Base-by-base conservation (phyloP, 495 filamentous ascomycete species). In the Tuber umbilicatum region DNA sequence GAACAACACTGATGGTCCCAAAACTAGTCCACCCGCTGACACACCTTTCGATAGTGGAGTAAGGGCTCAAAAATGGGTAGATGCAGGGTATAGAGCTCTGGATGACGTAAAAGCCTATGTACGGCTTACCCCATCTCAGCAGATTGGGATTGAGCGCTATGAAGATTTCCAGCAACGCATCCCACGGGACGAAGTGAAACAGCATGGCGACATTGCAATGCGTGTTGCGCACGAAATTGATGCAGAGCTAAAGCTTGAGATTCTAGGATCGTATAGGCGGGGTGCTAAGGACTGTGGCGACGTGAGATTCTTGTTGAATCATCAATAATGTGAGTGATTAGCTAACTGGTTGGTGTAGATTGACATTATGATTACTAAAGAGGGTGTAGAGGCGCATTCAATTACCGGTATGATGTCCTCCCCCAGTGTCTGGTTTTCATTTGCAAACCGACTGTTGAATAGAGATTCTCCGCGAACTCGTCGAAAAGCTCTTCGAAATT, bases 121-220 rank as follows among this genome's bases (percentile, higher is more conserved):
- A 0, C 82, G 88, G 19, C 85, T 99, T n/a, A 91, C 89, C 0
- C 81, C 86, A 10, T 91, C 91, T 69, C 94, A 97, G 80, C 87
- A 85, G 60, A 86, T 97, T 50, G 94, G 94, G 27, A 85, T 99
- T 43, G 90, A 91, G 23, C 90, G 90, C 73, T 94, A 94, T 81
- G 86, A 91, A 55, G 95, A 98, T 83, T 91, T 99, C 80, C 86
- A 90, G 73, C 86, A 89, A 16, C 90, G 94, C 10, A 97, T 99
- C 73, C 92, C 93, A 40, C 88, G 94, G 38, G 84, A 81, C 5
- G 94, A 98, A 83, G 91, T 97, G 5, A 85, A 88, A 72, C 86
- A 85, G 6, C 90, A 97, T 70, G 92, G 90, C 5, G 85, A 84
- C 10, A 86, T 90, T 74, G 92, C 97, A 27, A 88, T 87, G 73